Evolutionary conservation across 768 basidiomycete genomes (phyloP).

Genomic region (Podaxis sp.): DNA sequence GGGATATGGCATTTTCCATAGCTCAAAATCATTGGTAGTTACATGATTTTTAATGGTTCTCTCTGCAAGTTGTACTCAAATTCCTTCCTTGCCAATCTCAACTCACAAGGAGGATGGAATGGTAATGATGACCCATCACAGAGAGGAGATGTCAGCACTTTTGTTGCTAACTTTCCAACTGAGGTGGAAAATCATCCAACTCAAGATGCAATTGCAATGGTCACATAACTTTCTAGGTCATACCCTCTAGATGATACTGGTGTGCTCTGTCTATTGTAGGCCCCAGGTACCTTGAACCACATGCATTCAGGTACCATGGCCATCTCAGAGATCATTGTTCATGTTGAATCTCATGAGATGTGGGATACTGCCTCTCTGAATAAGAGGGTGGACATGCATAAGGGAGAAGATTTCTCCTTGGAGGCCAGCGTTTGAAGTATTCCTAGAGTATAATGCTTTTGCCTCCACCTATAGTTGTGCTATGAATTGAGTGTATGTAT

Average conservation of each 20-base stretch:
- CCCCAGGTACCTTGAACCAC: neutral
- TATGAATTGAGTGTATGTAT: no score
- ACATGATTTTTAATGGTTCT: constrained; percentile 37
- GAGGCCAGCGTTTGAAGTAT: no score
- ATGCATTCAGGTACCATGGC: neutral
- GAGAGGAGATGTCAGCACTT: neutral
- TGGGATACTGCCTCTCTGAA: neutral
- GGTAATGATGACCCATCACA: neutral
- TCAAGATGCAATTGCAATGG: no score
- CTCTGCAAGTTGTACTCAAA: constrained; percentile 43
- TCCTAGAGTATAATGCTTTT: no score
- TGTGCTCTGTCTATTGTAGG: neutral
- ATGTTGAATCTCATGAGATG: neutral
- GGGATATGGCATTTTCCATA: neutral
- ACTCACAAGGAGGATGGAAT: constrained; percentile 32
- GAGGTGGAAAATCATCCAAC: no score
- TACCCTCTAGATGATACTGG: neutral
- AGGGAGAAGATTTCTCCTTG: no score
- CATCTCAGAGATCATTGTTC: neutral
- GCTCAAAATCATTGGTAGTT: constrained; percentile 21
- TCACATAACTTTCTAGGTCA: no score
- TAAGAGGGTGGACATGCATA: neutral
- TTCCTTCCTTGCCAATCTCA: constrained; percentile 38
- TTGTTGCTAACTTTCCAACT: neutral
- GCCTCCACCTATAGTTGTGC: no score